Base-by-base conservation (phyloP, 306 rosid genomes). In the Carpinus fangiana region DNA sequence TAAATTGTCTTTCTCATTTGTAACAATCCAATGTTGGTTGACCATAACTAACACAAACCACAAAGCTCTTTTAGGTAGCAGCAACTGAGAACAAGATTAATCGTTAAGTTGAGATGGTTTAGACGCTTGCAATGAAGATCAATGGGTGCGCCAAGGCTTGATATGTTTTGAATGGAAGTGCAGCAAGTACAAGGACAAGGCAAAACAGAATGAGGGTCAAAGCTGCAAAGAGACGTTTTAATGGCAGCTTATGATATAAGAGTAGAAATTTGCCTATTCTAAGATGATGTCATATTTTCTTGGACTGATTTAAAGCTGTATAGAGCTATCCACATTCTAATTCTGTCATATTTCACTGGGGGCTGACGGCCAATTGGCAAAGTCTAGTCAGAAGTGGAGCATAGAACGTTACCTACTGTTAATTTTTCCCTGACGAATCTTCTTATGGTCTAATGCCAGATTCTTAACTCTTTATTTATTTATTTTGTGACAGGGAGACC, bases 401-500 rank as follows among this genome's bases (percentile, higher is more conserved):
- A 59, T 13, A 59, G 6, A 23, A 28, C 36, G 28, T 26, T 59
- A 0, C 31, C 5, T 23, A 12, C 8, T 64, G 16, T 64, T 64
- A 45, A 31, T 64, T 34, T 64, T 34, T 34, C 38, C 43, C 68
- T 61, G 41, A 12, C 28, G 43, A 28, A 61, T 61, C 17, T 61
- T 61, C 8, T 36, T 4, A 18, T 36, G 12, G 16, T 59, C 65
- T 59, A 59, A 59, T 59, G 36, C 28, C 38, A 68, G 23, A 69
- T 55, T 23, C 74, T 59, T 13, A 31, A n/a, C 23, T 46, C 16
- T 18, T 45, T 45, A 41, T 76, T 61, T 45, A 34, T 46, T 69
- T 60, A 72, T 62, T 41, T 69, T 54, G 78, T 26, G 43, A 76
- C 88, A 94, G 98, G 89, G 97, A 84, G 69, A 85, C 89, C 7